Percentiles rank a stretch among this genome's conserved stretches.
phyloP scores from a whole-genome alignment of 2,329 filamentous ascomycete species.

The Fusarium siculi region DNA sequence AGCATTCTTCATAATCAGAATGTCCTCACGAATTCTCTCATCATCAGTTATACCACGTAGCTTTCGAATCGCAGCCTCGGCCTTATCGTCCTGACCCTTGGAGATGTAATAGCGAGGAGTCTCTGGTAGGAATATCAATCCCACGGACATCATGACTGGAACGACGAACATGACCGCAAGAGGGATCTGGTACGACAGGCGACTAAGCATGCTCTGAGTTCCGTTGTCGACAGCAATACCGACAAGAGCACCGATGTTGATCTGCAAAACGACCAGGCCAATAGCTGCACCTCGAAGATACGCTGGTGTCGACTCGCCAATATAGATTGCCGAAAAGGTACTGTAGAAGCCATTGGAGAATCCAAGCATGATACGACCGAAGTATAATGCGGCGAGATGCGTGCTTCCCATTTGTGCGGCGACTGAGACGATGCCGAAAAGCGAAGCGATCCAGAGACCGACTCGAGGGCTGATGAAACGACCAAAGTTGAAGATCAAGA shows the following conservation, averaged over 20 bases:
- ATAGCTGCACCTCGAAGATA: not conserved
- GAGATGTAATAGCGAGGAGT: not conserved
- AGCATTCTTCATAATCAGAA: not conserved
- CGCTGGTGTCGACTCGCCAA: not conserved
- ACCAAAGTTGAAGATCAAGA: not conserved
- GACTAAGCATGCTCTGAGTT: not conserved
- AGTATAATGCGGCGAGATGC: not conserved
- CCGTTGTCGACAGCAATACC: not conserved
- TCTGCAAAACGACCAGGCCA: not conserved
- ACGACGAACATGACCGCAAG: not conserved
- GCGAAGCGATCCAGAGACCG: not conserved
- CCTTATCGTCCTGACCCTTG: not conserved
- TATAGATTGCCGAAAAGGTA: not conserved
- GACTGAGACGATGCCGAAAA: not conserved
- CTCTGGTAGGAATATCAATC: not conserved
- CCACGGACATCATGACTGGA: not conserved
- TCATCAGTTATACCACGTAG: not conserved
- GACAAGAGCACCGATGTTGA: not conserved
- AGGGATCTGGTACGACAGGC: not conserved
- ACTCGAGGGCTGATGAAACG: not conserved
- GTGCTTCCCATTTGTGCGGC: not conserved
- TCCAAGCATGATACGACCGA: not conserved
- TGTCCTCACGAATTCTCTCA: not conserved
- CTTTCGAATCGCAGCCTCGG: not conserved
- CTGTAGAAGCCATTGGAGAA: not conserved